These are phyloP conservation scores for Calocybe gangraenosa DNA, from an alignment of 768 basidiomycete genomes.

Conservation along the genomic window DNA sequence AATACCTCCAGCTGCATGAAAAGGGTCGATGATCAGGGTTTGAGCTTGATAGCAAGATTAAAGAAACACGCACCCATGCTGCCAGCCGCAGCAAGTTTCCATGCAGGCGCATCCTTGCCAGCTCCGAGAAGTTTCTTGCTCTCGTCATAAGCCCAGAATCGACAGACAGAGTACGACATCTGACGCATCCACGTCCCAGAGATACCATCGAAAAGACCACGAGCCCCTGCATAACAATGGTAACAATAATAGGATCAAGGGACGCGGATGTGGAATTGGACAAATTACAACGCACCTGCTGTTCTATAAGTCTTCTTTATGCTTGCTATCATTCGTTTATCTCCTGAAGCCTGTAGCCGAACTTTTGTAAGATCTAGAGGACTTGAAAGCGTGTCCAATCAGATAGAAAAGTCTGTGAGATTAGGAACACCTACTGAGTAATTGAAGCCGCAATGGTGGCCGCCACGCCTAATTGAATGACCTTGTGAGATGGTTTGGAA, in stretches of 20 bases:
- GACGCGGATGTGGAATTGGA: conserved; percentile 18
- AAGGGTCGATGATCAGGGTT: conserved; percentile 6
- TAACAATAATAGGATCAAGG: conserved; percentile 16
- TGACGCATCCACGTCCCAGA: conserved; percentile 87
- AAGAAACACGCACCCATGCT: conserved; percentile 66
- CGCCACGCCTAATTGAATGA: conserved; percentile 51
- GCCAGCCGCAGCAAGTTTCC: conserved; percentile 78
- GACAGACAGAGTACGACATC: conserved; percentile 88
- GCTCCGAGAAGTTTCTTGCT: conserved; percentile 82
- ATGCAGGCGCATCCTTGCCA: conserved; percentile 67
- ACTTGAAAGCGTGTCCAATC: conserved; percentile 27
- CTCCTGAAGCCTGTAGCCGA: conserved; percentile 85
- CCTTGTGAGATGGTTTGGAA: neutral
- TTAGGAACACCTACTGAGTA: conserved; percentile 54
- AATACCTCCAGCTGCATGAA: conserved; percentile 65
- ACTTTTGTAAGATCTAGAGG: conserved; percentile 91
- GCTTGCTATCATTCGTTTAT: conserved; percentile 85
- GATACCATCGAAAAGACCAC: conserved; percentile 84
- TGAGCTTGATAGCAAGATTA: conserved; percentile 2
- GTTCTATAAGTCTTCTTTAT: conserved; percentile 79
- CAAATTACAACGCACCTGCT: conserved; percentile 45
- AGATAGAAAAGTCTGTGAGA: neutral
- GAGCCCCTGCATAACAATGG: conserved; percentile 42
- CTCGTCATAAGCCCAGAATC: conserved; percentile 94
- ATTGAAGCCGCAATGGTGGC: conserved; percentile 87